Conservation (phyloP, 108 stramenopile species). For the Fragilariopsis cylindrus region DNA sequence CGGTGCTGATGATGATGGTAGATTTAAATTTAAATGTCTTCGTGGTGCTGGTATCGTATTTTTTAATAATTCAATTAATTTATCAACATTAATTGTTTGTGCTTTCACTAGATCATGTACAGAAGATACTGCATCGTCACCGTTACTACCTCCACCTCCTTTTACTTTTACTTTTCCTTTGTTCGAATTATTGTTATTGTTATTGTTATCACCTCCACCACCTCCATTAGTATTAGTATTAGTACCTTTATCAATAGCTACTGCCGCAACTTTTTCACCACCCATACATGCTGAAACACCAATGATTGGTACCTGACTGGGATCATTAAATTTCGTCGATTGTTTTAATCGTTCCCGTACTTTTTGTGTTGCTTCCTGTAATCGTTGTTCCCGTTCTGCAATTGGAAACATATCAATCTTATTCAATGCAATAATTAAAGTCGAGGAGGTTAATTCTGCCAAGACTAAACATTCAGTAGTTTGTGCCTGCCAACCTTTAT, state of each 20-base stretch:
- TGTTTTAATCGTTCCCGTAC: conserved; percentile 57
- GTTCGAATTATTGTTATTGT: conserved; percentile 1
- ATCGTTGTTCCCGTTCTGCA: conserved; percentile 58
- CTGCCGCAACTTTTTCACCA: conserved; percentile 91
- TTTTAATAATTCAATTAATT: conserved; percentile 60
- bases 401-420: conserved; percentile 90
- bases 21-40: conserved; percentile 24
- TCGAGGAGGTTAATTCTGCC: conserved; percentile 91
- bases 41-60: conserved; percentile 64
- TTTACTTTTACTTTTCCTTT: too few relatives aligned
- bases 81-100: conserved; percentile 70
- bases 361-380: conserved; percentile 61
- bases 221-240: too few relatives aligned
- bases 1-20: neutral
- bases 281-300: conserved; percentile 90
- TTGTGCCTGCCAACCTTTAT: conserved; percentile 98
- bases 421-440: conserved; percentile 90
- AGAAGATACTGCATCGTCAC: neutral
- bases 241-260: neutral
- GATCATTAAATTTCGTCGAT: conserved; percentile 57
- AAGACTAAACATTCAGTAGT: conserved; percentile 99
- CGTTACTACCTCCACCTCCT: neutral
- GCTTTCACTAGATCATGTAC: conserved; percentile 20
- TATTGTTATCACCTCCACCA: conserved; percentile 9
- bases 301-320: conserved; percentile 63